Evolutionary conservation across 2,329 filamentous ascomycete species (phyloP), one percentile per base, ranked within the genome.

Genomic region (Juglanconis oblonga): DNA sequence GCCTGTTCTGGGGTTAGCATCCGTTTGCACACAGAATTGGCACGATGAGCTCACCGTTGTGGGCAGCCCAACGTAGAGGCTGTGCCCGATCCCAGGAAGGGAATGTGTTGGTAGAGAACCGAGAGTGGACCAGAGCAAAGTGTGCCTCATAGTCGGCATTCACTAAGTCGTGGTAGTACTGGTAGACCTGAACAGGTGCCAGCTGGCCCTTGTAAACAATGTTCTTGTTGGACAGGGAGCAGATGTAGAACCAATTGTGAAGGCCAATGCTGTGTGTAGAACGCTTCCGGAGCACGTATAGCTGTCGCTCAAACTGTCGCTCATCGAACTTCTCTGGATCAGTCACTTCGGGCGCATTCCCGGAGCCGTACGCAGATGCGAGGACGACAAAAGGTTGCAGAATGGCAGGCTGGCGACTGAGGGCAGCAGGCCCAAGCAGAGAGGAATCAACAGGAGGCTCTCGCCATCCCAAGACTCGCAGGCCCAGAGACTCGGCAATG

Each of bases 191-290:
- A 35, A 94, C 87, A 31, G 94, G 94, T 49, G 94, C 90, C 66
- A 98, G 82, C 75, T 98, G 95, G 65, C 94, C 94, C 84, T 98
- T 98, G 85, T 98, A 98, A 62, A 98, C 91, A 77, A 98, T 98
- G 80, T 98, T 98, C 79, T 93, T 93, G 87, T 97, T 97, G 76
- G 88, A 95, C 67, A 98, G 80, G 53, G 92, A 97, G 83, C 94
- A 98, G 61, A 98, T 83, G 76, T 98, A 98, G 82, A 98, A 98
- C 94, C 94, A 98, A 77, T 97, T 97, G 77, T 96, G 92, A 59
- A 97, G 84, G 62, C 94, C 93, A 73, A 97, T 95, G 70, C 92
- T 90, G 80, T 97, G 92, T 52, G 93, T 97, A 57, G 93, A 90
- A 70, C 92, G 90, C 84, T 99, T 99, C 73, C 94, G 89, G 68